Conservation (phyloP, 306 rosid species). For the Sindora glabra region DNA sequence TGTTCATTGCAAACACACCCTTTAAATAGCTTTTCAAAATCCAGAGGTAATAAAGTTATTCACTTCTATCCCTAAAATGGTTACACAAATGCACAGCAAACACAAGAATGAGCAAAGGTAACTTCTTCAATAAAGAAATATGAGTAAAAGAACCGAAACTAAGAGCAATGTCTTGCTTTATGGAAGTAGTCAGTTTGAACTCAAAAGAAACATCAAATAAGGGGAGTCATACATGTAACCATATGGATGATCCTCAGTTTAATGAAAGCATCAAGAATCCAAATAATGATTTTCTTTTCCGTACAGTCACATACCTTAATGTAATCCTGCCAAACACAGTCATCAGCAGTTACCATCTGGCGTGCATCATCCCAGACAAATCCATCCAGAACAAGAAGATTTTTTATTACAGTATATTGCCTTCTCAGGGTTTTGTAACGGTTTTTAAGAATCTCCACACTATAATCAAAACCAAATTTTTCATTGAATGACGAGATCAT, state of each 20-base stretch:
- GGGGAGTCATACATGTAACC: not conserved
- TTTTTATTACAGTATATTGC: constrained; percentile 53
- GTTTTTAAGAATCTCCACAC: constrained; percentile 63
- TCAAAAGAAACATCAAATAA: not conserved
- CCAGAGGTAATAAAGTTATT: not conserved
- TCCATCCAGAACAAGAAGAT: constrained; percentile 59
- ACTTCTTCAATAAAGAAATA: not conserved
- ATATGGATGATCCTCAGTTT: not conserved
- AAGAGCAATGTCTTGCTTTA: not conserved
- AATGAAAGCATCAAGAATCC: too few species aligned
- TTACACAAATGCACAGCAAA: not conserved
- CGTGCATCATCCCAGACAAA: constrained; percentile 73
- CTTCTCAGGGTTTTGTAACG: constrained; percentile 66
- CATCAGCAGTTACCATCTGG: constrained; percentile 72
- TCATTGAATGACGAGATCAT: constrained; percentile 63
- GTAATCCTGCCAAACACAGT: constrained; percentile 68
- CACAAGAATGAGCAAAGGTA: not conserved
- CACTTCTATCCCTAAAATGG: not conserved
- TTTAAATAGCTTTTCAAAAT: not conserved
- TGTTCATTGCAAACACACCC: not conserved
- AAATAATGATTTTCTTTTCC: too few species aligned
- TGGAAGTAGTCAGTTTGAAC: constrained; percentile 1
- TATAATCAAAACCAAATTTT: constrained; percentile 58
- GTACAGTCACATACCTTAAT: constrained; percentile 43
- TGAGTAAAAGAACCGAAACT: not conserved